Evolutionary conservation across 169 alveolate species (phyloP), one percentile per base, ranked within the genome.

Genomic region (Theileria annulata): DNA sequence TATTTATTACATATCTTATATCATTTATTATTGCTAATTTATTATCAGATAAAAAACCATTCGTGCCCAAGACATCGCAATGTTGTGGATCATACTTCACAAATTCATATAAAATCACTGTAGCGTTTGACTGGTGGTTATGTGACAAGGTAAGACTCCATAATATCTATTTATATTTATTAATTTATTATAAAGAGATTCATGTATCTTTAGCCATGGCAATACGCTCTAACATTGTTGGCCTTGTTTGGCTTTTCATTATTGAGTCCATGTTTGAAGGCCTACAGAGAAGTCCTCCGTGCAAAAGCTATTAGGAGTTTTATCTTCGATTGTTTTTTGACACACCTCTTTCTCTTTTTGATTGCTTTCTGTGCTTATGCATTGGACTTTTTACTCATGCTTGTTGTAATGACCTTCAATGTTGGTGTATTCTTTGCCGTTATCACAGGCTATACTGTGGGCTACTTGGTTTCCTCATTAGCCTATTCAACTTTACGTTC

Each of bases 361-460:
- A 28, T 90, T 30, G 83, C 94, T 12, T 80, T 86, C 58, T 49
- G 66, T 25, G 85, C 82, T 28, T 77, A 73, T 25, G 33, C 83
- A 27, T 67, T 88, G 91, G 94, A 90, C 73, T 90, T 84, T 47
- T 49, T 75, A 28, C 62, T 90, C 75, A 90, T 90, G 94, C 69
- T 90, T 60, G 69, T 90, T 37, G 91, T 87, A 30, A 90, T 90
- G 94, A 84, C 91, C 27, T 90, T 82, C 85, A 90, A 90, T 63
- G 91, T 90, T 25, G 94, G 92, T 19, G 70, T 86, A 49, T 80
- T 90, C 60, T 33, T 90, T 3, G 82, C 87, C 25, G 88, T 87
- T 19, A 74, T 80, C 75, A 23, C 82, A 19, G 94, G 87, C 15
- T 87, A 83, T 77, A 75, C 94, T 9, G 31, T 87, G 48, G 92